Percentiles rank a stretch among this genome's conserved stretches.
Conservation (phyloP, 108 stramenopile species). For the Skeletonema tropicum region DNA sequence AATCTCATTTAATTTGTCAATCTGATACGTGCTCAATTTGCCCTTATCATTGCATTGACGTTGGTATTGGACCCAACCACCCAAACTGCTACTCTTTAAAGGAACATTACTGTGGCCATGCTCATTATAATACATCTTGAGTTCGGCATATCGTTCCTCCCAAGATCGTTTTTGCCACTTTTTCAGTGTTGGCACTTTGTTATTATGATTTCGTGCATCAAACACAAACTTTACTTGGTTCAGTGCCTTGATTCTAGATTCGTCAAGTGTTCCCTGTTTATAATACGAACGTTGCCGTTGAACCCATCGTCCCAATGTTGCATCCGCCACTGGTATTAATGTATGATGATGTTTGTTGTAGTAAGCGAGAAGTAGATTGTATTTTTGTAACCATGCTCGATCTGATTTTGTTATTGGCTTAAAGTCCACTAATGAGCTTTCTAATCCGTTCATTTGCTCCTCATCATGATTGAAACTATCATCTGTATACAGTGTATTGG, state of each 20-base stretch:
- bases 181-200: background rate
- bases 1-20: slow-evolving; percentile 1
- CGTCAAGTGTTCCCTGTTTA: background rate
- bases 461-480: background rate
- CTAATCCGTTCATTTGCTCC: background rate
- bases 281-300: slow-evolving; percentile 9
- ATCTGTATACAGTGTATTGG: background rate
- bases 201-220: slow-evolving; percentile 4
- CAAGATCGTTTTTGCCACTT: slow-evolving; percentile 8
- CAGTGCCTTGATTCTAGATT: too few relatives aligned
- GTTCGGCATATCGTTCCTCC: slow-evolving; percentile 16
- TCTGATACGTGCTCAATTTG: background rate
- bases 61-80: slow-evolving; percentile 26
- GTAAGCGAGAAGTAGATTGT: background rate
- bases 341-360: background rate
- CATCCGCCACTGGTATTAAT: background rate
- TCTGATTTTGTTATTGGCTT: background rate
- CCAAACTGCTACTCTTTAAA: slow-evolving; percentile 7
- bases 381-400: background rate
- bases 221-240: background rate
- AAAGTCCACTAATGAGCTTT: background rate
- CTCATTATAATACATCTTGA: slow-evolving; percentile 5
- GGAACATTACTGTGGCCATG: slow-evolving; percentile 26
- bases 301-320: slow-evolving; percentile 8
- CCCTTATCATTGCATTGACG: background rate